Evolutionary conservation across 208 protist genomes (phyloP).

Genomic region (Leishmania mexicana): DNA sequence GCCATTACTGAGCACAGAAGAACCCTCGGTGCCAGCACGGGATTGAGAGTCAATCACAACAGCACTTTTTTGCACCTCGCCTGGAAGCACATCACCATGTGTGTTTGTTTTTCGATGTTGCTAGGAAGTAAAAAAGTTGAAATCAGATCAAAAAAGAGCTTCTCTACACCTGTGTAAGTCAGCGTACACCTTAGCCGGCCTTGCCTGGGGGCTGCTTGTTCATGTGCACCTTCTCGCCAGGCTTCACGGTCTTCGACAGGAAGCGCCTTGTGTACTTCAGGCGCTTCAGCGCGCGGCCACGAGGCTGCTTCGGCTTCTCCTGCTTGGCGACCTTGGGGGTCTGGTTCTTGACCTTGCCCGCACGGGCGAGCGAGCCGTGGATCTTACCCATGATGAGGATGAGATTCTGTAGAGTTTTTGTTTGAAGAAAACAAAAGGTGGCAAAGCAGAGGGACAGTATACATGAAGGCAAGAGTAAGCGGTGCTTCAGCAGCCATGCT

Average conservation of each 20-base stretch:
- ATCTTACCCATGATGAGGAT: slow-evolving; percentile 95
- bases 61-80: neutral
- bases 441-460: slow-evolving; percentile 4
- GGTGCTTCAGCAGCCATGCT: neutral
- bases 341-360: slow-evolving; percentile 98
- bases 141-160: neutral
- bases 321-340: slow-evolving; percentile 97
- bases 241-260: slow-evolving; percentile 92
- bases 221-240: slow-evolving; percentile 93
- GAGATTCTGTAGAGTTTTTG: neutral
- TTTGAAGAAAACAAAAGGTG: neutral
- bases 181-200: slow-evolving; percentile 66
- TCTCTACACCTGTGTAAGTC: neutral
- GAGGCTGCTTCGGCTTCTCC: slow-evolving; percentile 95
- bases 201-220: slow-evolving; percentile 93
- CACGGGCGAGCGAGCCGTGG: slow-evolving; percentile 98
- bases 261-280: slow-evolving; percentile 98
- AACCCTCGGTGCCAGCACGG: neutral
- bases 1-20: neutral
- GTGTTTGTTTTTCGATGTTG: neutral
- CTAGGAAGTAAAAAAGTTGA: neutral
- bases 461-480: neutral
- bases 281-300: slow-evolving; percentile 97
- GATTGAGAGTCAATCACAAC: neutral
- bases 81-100: neutral